Evolutionary conservation across 2,329 filamentous ascomycete genomes (phyloP).

Genomic region (Aspergillus aculeatus): DNA sequence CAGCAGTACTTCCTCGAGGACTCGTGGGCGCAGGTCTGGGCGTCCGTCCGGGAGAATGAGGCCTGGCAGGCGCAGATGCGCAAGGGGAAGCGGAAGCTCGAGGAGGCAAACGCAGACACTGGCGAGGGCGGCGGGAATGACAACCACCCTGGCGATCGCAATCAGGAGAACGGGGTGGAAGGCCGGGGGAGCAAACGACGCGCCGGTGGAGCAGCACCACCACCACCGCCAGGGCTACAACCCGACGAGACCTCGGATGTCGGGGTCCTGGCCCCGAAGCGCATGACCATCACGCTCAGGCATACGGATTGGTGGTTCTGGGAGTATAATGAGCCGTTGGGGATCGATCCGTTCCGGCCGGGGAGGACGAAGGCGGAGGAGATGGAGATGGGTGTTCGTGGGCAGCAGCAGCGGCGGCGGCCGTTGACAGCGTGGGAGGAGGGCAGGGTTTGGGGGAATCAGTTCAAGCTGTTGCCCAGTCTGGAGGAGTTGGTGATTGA

Average conservation of each 20-base stretch:
- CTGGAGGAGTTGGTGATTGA: not conserved
- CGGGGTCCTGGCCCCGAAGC: conserved; percentile 34
- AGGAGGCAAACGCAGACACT: not conserved
- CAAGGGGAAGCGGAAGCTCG: not conserved
- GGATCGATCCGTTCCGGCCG: conserved; percentile 24
- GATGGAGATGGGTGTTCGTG: not conserved
- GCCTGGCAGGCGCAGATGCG: not conserved
- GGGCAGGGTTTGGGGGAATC: not conserved
- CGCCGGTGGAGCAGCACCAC: not conserved
- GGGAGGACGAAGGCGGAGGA: not conserved
- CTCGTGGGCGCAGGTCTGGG: not conserved
- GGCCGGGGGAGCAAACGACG: not conserved
- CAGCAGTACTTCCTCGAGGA: not conserved
- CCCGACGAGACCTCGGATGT: conserved; percentile 29
- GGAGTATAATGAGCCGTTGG: conserved; percentile 40
- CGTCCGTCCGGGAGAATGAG: not conserved
- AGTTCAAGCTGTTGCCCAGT: not conserved
- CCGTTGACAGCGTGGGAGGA: not conserved
- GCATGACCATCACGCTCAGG: conserved; percentile 48
- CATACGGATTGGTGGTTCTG: conserved; percentile 53
- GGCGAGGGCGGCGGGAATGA: too few relatives aligned
- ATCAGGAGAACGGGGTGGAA: too few relatives aligned
- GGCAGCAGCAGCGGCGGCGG: not conserved
- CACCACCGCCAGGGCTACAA: too few relatives aligned
- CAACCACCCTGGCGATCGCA: too few relatives aligned